Percentiles rank a stretch among this genome's conserved stretches.
These are phyloP conservation scores for Mucor irregularis DNA, from an alignment of 371 early-diverging fungal genomes.

Conservation along the genomic window DNA sequence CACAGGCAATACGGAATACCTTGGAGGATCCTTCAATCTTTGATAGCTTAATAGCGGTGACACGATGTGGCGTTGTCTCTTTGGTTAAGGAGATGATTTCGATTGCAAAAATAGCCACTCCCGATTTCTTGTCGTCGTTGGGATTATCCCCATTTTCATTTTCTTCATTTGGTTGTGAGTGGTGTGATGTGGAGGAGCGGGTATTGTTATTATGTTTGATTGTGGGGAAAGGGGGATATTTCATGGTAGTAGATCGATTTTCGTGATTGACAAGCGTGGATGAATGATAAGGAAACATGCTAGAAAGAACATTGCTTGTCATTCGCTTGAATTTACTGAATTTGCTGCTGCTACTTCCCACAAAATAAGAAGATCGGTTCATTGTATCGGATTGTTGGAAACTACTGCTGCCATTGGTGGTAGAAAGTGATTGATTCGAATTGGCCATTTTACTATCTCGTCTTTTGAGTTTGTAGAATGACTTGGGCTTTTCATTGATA, in stretches of 20 bases:
- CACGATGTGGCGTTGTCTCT: conserved; percentile 8
- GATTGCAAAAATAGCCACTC: conserved; percentile 37
- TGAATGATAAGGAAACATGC: conserved; percentile 25
- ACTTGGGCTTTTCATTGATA: conserved; percentile 17
- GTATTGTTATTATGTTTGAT: neutral
- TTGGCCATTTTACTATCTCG: conserved; percentile 19
- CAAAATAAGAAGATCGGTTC: conserved; percentile 15
- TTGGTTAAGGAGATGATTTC: conserved; percentile 38
- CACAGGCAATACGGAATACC: conserved; percentile 48
- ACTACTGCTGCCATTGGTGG: conserved; percentile 2
- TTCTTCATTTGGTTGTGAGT: neutral
- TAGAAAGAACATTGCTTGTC: conserved; percentile 26
- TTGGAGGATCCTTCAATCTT: conserved; percentile 43
- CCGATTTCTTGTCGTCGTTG: conserved; percentile 23
- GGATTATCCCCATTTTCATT: neutral
- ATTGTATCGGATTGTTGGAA: conserved; percentile 19
- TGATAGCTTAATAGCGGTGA: conserved; percentile 36
- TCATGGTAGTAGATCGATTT: conserved; percentile 7
- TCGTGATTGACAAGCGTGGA: conserved; percentile 20
- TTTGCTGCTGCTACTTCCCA: conserved; percentile 1
- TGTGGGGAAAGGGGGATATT: conserved; percentile 17
- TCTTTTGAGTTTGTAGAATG: conserved; percentile 21
- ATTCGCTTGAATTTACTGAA: conserved; percentile 23
- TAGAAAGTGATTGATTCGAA: conserved; percentile 14
- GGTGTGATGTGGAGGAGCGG: conserved; percentile 5